Percentiles rank a stretch among this genome's conserved stretches.
These are phyloP conservation scores for Amanita pseudoporphyria DNA, from an alignment of 768 basidiomycete genomes.

Conservation along the genomic window DNA sequence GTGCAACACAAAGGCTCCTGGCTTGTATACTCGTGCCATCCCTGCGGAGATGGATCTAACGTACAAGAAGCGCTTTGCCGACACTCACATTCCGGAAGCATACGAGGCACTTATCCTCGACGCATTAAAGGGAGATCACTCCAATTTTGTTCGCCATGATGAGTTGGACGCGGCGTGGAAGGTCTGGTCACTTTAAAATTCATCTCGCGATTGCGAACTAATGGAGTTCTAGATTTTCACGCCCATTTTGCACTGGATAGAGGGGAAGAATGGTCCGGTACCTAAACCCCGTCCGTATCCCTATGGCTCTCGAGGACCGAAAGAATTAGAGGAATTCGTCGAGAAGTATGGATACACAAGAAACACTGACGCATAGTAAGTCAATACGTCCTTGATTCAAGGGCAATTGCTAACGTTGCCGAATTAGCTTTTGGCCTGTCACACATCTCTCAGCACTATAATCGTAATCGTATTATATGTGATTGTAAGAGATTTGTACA, in stretches of 20 bases:
- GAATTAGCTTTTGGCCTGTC: constrained; percentile 59
- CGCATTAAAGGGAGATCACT: constrained; percentile 95
- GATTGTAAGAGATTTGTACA: not conserved
- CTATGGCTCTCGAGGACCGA: constrained; percentile 95
- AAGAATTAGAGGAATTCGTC: constrained; percentile 70
- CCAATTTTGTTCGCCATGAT: constrained; percentile 97
- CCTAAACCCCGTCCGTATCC: constrained; percentile 75
- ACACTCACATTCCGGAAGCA: constrained; percentile 90
- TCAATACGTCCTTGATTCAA: constrained; percentile 12
- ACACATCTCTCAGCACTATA: constrained; percentile 41
- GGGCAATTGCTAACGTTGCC: constrained; percentile 1
- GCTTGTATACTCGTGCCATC: constrained; percentile 80
- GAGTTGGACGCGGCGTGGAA: constrained; percentile 98
- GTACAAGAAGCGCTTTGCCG: constrained; percentile 91
- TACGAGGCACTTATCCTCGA: constrained; percentile 95
- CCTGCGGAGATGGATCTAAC: constrained; percentile 98
- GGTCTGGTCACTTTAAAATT: constrained; percentile 32
- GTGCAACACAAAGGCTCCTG: constrained; percentile 91
- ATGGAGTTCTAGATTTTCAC: constrained; percentile 66
- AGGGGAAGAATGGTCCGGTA: constrained; percentile 53
- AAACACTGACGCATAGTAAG: constrained; percentile 62
- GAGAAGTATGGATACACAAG: constrained; percentile 71
- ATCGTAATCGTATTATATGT: not conserved
- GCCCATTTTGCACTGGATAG: constrained; percentile 94
- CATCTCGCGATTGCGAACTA: not conserved